Base-by-base conservation (phyloP, 495 filamentous ascomycete species). In the Xylaria scruposa region DNA sequence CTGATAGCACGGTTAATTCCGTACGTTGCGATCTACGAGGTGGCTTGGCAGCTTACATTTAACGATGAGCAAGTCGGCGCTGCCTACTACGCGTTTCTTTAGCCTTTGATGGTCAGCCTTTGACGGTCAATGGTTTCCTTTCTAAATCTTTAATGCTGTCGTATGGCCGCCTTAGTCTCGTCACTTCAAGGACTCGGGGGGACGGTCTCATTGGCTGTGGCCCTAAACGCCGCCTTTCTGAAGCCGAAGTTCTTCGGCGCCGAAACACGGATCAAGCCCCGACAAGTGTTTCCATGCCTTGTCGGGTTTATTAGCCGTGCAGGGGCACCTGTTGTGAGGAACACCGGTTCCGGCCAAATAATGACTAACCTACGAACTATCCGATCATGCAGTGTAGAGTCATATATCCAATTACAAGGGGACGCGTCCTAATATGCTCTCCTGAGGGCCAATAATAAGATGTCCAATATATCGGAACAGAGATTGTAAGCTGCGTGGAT, bases 371-470 rank as follows among this genome's bases (percentile, higher is more conserved):
- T 17, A 56, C 26, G 17, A 56, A 31, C 12, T 31, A 17, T 17
- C 17, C 26, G 26, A 29, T 17, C 53, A 29, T 56, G 31, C 13
- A 13, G 49, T 53, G 21, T 53, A 13, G 21, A 13, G 13, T 31
- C 26, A 26, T 26, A 31, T n/a, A 26, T 29, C 12, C 7, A 12
- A 31, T 56, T 13, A 9, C 53, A 3, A 26, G 24, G 26, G 5
- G 4, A 31, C 21, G 24, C n/a, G 17, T 17, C 19, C n/a, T 60
- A 29, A 38, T 60, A 36, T 60, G 13, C 53, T 56, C 53, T 56
- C 53, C 53, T 17, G 12, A 26, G 13, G 53, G 26, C 53, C 53
- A 31, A 31, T 60, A 60, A 60, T 60, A 60, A 38, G 31, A 60
- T 13, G 3, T 53, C 21, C 49, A 26, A 24, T 21, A 26, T 21